Evolutionary conservation across 2,329 filamentous ascomycete species (phyloP).

Genomic region (Neobulgaria alba): DNA sequence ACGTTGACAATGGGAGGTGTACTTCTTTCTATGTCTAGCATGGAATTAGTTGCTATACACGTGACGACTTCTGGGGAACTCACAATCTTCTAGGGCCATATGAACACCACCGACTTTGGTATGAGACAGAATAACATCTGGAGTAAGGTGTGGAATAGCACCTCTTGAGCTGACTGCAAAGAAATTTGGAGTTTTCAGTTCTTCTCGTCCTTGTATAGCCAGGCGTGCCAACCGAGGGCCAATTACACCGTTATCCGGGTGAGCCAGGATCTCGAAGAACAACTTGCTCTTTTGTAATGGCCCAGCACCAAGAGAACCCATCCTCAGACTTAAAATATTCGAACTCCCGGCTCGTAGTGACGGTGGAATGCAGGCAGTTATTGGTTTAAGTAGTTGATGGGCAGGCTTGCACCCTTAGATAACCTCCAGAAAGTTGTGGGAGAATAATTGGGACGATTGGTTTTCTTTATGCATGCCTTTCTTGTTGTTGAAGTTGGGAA

Average conservation of each 20-base stretch:
- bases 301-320: background rate
- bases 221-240: slow-evolving; percentile 34
- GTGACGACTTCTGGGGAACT: slow-evolving; percentile 31
- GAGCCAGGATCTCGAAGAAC: slow-evolving; percentile 19
- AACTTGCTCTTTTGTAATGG: slow-evolving; percentile 2
- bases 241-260: slow-evolving; percentile 9
- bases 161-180: slow-evolving; percentile 76
- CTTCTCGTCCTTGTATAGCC: slow-evolving; percentile 48
- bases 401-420: too few relatives aligned
- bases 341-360: too few relatives aligned
- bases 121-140: slow-evolving; percentile 65
- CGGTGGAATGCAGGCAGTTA: too few relatives aligned
- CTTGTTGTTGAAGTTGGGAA: too few relatives aligned
- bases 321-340: too few relatives aligned
- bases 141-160: slow-evolving; percentile 77
- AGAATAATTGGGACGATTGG: too few relatives aligned
- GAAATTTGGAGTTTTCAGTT: slow-evolving; percentile 77
- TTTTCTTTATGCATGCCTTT: too few relatives aligned
- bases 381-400: too few relatives aligned
- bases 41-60: slow-evolving; percentile 8
- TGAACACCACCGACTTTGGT: slow-evolving; percentile 63
- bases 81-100: slow-evolving; percentile 88
- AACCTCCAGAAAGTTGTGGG: too few relatives aligned
- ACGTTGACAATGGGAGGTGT: slow-evolving; percentile 41
- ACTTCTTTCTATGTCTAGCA: slow-evolving; percentile 44